Conservation (phyloP, 257 asterid genomes). For the Solanum corneliomulleri region DNA sequence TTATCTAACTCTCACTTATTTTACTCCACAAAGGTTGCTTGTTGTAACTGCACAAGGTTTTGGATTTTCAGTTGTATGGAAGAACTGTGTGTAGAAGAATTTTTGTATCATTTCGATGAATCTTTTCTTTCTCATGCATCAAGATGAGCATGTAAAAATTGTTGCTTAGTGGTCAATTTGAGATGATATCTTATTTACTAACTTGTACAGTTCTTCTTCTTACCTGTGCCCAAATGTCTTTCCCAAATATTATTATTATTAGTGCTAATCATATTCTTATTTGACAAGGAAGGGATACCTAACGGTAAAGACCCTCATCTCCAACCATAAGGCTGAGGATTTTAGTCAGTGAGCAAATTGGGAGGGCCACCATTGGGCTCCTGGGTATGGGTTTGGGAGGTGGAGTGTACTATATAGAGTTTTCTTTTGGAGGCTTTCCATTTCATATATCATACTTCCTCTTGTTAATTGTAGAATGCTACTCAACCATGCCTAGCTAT, state of each 20-base stretch:
- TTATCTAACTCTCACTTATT: background rate
- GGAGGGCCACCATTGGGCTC: background rate
- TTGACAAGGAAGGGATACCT: background rate
- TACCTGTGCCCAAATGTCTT: background rate
- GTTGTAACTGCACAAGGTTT: background rate
- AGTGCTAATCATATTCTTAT: background rate
- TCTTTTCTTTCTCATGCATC: background rate
- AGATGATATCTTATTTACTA: background rate
- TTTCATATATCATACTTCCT: background rate
- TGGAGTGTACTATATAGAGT: background rate
- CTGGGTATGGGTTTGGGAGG: background rate
- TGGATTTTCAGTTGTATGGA: background rate
- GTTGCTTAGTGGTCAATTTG: background rate
- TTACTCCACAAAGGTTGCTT: background rate
- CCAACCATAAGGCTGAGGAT: background rate
- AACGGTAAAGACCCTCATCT: background rate
- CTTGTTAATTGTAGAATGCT: background rate
- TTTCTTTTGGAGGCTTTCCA: background rate
- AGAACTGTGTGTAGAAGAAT: background rate
- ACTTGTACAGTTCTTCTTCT: background rate
- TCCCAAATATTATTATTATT: background rate
- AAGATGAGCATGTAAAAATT: background rate
- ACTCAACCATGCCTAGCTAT: conserved; percentile 47
- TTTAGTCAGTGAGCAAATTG: background rate
- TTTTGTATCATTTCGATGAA: background rate